A percentile compares a stretch with the other conserved stretches of the same genome.
phyloP scores from a whole-genome alignment of 345 rosid genomes.

The Fremontodendron californicum region DNA sequence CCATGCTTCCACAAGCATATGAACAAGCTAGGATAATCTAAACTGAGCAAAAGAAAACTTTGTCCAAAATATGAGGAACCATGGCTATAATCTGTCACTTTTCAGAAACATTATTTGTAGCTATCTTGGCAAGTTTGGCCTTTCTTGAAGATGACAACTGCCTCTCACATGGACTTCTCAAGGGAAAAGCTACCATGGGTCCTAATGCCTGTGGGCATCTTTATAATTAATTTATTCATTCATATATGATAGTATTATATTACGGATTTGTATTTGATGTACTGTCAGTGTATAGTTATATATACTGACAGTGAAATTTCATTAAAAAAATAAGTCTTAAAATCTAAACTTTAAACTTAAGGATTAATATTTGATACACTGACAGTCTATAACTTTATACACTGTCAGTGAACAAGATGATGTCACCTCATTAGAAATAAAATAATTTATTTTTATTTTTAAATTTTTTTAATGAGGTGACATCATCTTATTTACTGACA shows the following conservation, averaged over 20 bases:
- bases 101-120: neutral
- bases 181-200: neutral
- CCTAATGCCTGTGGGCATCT: neutral
- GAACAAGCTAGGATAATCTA: neutral
- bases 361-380: too few relatives aligned
- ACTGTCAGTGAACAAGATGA: too few relatives aligned
- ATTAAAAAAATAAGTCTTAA: too few relatives aligned
- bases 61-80: neutral
- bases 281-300: too few relatives aligned
- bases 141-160: neutral
- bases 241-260: neutral
- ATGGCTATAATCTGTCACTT: neutral
- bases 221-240: neutral
- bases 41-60: neutral
- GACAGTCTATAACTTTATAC: too few relatives aligned
- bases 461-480: too few relatives aligned
- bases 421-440: too few relatives aligned
- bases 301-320: too few relatives aligned
- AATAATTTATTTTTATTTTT: too few relatives aligned
- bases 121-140: neutral
- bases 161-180: neutral
- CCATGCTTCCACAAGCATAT: neutral
- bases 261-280: too few relatives aligned
- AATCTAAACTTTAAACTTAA: too few relatives aligned
- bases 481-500: too few relatives aligned